These are phyloP conservation scores for Colletotrichum horii DNA, from an alignment of 2,329 filamentous ascomycete species.

Conservation along the genomic window DNA sequence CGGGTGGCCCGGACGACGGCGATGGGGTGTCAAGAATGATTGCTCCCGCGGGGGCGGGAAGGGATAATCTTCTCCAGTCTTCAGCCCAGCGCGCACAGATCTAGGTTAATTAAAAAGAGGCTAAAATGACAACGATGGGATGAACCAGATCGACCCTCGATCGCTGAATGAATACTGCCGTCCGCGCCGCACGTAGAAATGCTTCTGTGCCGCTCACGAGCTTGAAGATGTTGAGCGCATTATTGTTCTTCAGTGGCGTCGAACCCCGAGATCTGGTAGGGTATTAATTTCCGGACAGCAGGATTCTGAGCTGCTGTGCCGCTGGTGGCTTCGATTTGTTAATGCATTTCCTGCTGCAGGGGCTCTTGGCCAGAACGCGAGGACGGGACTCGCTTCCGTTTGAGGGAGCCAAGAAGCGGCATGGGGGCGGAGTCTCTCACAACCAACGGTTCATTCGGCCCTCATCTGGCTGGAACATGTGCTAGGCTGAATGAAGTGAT, in stretches of 20 bases:
- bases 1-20: not conserved
- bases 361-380: slow-evolving; percentile 7
- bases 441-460: not conserved
- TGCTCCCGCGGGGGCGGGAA: not conserved
- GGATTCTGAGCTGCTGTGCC: slow-evolving; percentile 5
- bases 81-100: not conserved
- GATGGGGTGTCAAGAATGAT: not conserved
- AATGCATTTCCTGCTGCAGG: not conserved
- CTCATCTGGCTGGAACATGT: not conserved
- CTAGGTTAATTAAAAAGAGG: not conserved
- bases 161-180: not conserved
- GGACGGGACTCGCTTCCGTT: not conserved
- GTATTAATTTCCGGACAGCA: slow-evolving; percentile 6
- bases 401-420: slow-evolving; percentile 5
- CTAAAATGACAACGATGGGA: not conserved
- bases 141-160: not conserved
- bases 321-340: not conserved
- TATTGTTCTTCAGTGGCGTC: not conserved
- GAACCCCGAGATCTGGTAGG: not conserved
- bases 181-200: not conserved
- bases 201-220: not conserved
- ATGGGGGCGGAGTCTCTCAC: not conserved
- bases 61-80: not conserved
- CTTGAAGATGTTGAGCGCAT: not conserved
- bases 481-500: not conserved